These are phyloP conservation scores for Beta lomatogona DNA, from an alignment of 179 eudicot species.

Conservation along the genomic window DNA sequence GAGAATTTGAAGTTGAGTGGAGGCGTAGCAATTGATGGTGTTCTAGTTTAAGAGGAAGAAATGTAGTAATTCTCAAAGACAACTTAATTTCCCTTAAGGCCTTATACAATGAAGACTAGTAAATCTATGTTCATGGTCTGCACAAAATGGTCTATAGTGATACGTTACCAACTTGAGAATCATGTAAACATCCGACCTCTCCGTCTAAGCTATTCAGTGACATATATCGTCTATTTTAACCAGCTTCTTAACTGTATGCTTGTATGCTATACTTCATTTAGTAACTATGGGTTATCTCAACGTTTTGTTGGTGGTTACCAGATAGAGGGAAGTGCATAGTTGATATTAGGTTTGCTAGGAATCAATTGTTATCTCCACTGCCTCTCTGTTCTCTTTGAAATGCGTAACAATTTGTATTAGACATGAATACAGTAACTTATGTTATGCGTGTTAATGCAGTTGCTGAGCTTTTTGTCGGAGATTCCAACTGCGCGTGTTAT, in stretches of 20 bases:
- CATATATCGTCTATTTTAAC: neutral
- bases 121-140: neutral
- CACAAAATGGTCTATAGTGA: neutral
- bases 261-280: neutral
- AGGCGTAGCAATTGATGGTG: neutral
- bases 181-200: neutral
- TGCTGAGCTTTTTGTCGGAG: slow-evolving; percentile 86
- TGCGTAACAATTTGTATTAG: neutral
- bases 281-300: neutral
- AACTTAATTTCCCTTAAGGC: neutral
- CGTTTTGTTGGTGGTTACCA: neutral
- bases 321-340: neutral
- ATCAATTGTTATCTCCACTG: slow-evolving; percentile 1
- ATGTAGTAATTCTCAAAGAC: neutral
- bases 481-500: slow-evolving; percentile 73
- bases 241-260: neutral
- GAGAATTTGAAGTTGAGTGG: slow-evolving; percentile 4
- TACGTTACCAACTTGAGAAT: neutral
- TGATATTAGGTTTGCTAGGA: neutral
- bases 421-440: neutral
- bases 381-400: neutral
- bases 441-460: slow-evolving; percentile 28
- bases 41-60: neutral
- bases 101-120: neutral
- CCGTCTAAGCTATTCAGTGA: neutral